A percentile compares a stretch with the other conserved stretches of the same genome.
These are phyloP conservation scores for Tetradesmus obliquus DNA, from an alignment of 139 green algal species.

Conservation along the genomic window DNA sequence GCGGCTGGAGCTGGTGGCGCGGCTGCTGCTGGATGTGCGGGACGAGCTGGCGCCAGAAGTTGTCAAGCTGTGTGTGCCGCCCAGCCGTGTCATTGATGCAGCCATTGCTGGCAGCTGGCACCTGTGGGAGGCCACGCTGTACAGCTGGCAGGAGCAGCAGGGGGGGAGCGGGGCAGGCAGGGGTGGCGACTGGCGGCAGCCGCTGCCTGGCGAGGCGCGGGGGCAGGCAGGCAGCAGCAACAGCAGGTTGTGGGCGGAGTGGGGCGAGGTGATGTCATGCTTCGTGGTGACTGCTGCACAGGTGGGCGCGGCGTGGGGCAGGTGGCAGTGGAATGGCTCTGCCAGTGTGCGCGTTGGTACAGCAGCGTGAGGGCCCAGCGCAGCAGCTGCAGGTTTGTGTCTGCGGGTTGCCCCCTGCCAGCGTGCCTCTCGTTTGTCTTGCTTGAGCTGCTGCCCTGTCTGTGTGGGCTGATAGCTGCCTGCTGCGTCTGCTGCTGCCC, in stretches of 20 bases:
- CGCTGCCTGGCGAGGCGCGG: not conserved
- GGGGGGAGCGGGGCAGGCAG: not conserved
- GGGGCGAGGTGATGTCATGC: not conserved
- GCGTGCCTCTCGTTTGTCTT: too few relatives aligned
- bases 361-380: too few relatives aligned
- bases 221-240: not conserved
- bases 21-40: slow-evolving; percentile 36
- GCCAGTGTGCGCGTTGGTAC: too few relatives aligned
- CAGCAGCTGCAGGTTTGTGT: too few relatives aligned
- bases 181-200: not conserved
- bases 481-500: not conserved
- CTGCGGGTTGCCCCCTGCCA: too few relatives aligned
- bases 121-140: slow-evolving; percentile 15
- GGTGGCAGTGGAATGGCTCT: too few relatives aligned
- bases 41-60: not conserved
- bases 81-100: too few relatives aligned
- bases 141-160: not conserved
- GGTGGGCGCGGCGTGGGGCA: not conserved
- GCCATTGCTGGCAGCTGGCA: not conserved
- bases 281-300: slow-evolving; percentile 5
- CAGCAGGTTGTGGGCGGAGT: not conserved
- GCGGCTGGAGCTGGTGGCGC: slow-evolving; percentile 24
- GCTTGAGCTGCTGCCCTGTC: too few relatives aligned
- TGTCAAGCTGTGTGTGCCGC: not conserved
- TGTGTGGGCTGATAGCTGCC: too few relatives aligned